Base-by-base conservation (phyloP, 2,329 filamentous ascomycete genomes). In the Lithohypha guttulata region DNA sequence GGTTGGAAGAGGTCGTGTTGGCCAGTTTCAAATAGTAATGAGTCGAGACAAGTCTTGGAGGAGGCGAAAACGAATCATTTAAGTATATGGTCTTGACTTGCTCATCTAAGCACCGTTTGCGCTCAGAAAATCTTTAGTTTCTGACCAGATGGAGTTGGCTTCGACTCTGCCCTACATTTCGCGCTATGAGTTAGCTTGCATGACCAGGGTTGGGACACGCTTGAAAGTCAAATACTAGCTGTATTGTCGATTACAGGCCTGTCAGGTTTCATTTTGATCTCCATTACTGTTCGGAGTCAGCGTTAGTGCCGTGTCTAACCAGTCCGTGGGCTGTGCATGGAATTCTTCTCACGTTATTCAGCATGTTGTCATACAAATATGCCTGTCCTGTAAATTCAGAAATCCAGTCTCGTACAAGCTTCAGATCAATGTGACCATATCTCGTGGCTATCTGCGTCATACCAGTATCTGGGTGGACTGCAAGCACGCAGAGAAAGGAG, bases 161-260 rank as follows among this genome's bases (percentile, higher is more conserved):
- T n/a, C 15, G 22, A 23, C 35, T 31, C 35, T 39, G 35, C 35
- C 35, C 35, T 39, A 39, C 18, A 13, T 19, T 17, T 39, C 26
- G 11, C 26, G 20, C 35, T 39, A 39, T 14, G 15, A 11, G 5
- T 30, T 29, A 29, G 23, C 25, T 11, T 37, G 34, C 34, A 39
- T 21, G 27, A 22, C 11, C 35, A 39, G 18, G 35, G 35, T 22
- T 30, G n/a, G n/a, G n/a, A n/a, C n/a, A n/a, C n/a, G n/a, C n/a
- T n/a, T n/a, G n/a, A 21, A 28, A 30, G 25, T 27, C 31, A 39
- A 39, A 39, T 39, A 39, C 35, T 30, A 27, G n/a, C 35, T 9
- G 27, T 30, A 8, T 6, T 19, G 35, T 30, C 35, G 23, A 30
- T 39, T 30, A 26, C 14, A 17, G 33, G 9, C 3, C 19, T n/a